Evolutionary conservation across 164 flowering plant genomes (phyloP), one percentile per base, ranked within the genome.

Genomic region (Chimonanthus praecox): DNA sequence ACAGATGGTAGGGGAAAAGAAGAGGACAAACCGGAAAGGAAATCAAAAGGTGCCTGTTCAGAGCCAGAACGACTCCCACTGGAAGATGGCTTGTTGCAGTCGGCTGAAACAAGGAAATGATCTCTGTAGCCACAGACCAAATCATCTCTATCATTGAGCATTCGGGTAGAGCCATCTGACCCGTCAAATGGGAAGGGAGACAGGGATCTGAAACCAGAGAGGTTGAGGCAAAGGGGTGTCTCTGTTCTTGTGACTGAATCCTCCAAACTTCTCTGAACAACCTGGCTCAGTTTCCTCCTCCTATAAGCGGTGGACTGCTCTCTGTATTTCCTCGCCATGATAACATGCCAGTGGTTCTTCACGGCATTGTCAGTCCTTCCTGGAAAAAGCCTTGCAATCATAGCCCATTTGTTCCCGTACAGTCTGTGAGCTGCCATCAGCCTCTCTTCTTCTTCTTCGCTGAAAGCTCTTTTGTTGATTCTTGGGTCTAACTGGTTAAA

Each of bases 401-500:
- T 33, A 33, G 33, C 33, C 33, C 33, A 33, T 33, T 33, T 33
- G 33, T 33, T 33, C 33, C 33, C 33, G 33, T 33, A 90, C 45
- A 84, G 48, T 67, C 90, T 84, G 72, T 90, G 94, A 72, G 94
- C 92, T 63, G 82, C 86, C 90, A 88, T 85, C 63, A 90, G 80
- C 73, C 89, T 86, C 50, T 90, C 91, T 64, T 90, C 92, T 74
- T 90, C 94, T 67, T 90, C 94, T 71, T 90, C 94, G 4, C 76
- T 85, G 33, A 90, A 90, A 10, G 91, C 90, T 62, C 85, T 87
- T 73, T 91, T 84, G 69, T 88, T 88, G 72, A 90, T 90, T 74
- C 88, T 87, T 49, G 94, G 94, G 70, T 90, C 92, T 75, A 90
- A 77, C 84, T 90, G 94, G 75, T 90, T 90, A 72, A 90, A 90